Evolutionary conservation across 2,329 filamentous ascomycete species (phyloP), one percentile per base, ranked within the genome.

Genomic region (Ilyonectria sp.): DNA sequence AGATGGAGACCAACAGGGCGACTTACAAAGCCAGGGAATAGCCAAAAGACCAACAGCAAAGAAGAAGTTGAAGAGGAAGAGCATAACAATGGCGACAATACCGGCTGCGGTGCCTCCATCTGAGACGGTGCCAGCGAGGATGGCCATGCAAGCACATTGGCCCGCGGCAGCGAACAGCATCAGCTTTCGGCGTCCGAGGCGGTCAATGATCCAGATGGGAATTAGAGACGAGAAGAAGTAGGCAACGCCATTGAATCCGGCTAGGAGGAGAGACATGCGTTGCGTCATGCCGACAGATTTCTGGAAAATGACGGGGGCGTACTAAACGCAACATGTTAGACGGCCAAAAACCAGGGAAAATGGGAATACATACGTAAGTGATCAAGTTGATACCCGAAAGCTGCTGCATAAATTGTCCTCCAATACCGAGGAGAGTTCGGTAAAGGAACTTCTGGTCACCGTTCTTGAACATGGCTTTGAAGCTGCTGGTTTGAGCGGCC

Each of bases 141-240:
- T 76, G 11, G 81, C 81, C 84, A 87, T 86, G 65, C 84, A 86
- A 3, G 66, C 72, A 63, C 77, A 75, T 47, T 82, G 80, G 1
- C 79, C 80, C 2, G 68, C 73, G 13, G 75, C 78, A 1, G 79
- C 78, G 23, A 82, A 89, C 75, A 90, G 84, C 84, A 91, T 87
- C 76, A 90, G 81, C 74, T 88, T 89, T 9, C 89, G 81, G 6
- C 88, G 84, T 19, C 88, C 89, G 69, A 85, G 85, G 2, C 76
- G 75, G 40, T 81, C 79, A 31, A 81, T 79, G 26, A 79, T 62
- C 76, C 78, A 81, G 37, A 80, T 79, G 0, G 78, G 77, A 2
- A 80, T 73, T 4, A 74, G 69, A n/a, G 74, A 76, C 1, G 74
- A 75, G 21, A 80, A 54, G 47, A 79, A 79, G 67, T 79, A 80